Percentiles rank a stretch among this genome's conserved stretches.
phyloP scores from a whole-genome alignment of 2,329 filamentous ascomycete species.

The Colletotrichum godetiae region DNA sequence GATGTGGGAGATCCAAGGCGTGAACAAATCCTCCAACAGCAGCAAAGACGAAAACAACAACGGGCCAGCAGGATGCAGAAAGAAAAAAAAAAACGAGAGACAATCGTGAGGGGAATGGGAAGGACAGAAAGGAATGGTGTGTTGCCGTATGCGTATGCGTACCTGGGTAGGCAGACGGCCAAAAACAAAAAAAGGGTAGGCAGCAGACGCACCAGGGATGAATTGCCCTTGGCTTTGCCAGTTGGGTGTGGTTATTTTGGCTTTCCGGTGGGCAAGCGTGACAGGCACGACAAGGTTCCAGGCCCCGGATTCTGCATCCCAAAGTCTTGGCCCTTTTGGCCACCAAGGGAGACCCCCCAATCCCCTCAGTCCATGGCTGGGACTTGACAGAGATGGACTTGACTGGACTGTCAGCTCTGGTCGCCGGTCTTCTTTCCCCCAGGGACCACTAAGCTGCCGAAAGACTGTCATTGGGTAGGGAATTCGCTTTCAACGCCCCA shows the following conservation, averaged over 20 bases:
- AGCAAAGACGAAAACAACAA: neutral
- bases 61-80: neutral
- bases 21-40: neutral
- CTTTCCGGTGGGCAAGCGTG: neutral
- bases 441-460: slow-evolving; percentile 3
- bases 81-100: slow-evolving; percentile 16
- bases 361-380: too few species aligned
- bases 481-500: neutral
- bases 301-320: slow-evolving; percentile 1
- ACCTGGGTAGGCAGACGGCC: slow-evolving; percentile 8
- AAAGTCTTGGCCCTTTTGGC: slow-evolving; percentile 3
- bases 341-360: neutral
- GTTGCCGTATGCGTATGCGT: neutral
- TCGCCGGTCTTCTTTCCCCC: neutral
- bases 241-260: neutral
- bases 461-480: slow-evolving; percentile 9
- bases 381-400: too few species aligned
- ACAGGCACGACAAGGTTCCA: slow-evolving; percentile 8
- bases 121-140: neutral
- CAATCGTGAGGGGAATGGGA: slow-evolving; percentile 12
- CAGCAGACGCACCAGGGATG: neutral
- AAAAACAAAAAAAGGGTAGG: too few species aligned
- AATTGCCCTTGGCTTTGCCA: neutral
- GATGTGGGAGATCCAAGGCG: neutral
- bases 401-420: neutral